These are phyloP conservation scores for Artemisia annua DNA, from an alignment of 129 eudicot species.

Conservation along the genomic window DNA sequence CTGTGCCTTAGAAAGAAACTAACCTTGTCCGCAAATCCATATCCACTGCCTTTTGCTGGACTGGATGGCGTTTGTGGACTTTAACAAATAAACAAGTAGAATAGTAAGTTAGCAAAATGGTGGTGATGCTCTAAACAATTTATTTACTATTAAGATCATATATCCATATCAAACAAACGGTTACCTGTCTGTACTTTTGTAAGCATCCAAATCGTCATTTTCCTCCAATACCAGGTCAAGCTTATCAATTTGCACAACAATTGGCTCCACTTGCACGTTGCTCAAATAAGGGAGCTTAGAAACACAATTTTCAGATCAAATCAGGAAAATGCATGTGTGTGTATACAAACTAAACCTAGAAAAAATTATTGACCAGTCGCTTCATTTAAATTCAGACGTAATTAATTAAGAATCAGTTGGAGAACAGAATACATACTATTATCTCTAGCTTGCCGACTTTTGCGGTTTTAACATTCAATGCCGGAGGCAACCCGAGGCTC, in stretches of 20 bases:
- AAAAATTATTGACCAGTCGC: background rate
- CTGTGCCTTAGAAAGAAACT: constrained; percentile 24
- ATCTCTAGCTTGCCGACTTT: constrained; percentile 91
- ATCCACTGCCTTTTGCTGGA: constrained; percentile 74
- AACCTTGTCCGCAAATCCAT: constrained; percentile 99
- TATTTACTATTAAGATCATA: constrained; percentile 2
- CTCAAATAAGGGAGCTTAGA: constrained; percentile 86
- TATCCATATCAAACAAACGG: background rate
- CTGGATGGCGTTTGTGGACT: constrained; percentile 61
- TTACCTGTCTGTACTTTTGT: constrained; percentile 70
- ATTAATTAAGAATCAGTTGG: background rate
- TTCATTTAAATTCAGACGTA: constrained; percentile 1
- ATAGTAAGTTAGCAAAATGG: constrained; percentile 19
- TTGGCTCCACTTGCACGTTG: constrained; percentile 91
- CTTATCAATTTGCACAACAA: constrained; percentile 91
- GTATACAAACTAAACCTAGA: constrained; percentile 11
- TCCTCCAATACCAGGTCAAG: constrained; percentile 94
- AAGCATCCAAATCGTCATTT: constrained; percentile 67
- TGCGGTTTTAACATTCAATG: constrained; percentile 85
- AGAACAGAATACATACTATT: constrained; percentile 44
- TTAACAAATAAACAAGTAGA: constrained; percentile 23
- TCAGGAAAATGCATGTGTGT: constrained; percentile 21
- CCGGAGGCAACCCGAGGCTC: constrained; percentile 92
- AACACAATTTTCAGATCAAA: constrained; percentile 27
- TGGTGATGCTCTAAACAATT: background rate